Evolutionary conservation across 2,329 filamentous ascomycete species (phyloP).

Genomic region (Ophiostoma fasciatum): DNA sequence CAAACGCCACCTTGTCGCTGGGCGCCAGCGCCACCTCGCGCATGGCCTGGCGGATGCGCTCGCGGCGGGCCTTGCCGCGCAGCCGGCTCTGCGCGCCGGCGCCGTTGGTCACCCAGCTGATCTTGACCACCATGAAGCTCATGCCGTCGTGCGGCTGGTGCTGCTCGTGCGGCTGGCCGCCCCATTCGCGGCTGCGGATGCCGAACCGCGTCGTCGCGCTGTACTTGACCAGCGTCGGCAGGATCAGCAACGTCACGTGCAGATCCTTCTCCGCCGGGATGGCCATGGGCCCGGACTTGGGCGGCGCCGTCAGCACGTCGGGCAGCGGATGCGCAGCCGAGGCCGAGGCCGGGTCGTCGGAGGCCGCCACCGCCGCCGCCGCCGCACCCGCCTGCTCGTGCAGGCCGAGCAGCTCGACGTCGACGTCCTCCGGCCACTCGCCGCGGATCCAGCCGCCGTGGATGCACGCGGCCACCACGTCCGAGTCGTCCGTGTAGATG

Average conservation of each 20-base stretch:
- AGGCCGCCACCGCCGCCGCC: conserved; percentile 18
- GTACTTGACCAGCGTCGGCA: conserved; percentile 69
- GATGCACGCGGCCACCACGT: conserved; percentile 82
- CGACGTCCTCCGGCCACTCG: conserved; percentile 69
- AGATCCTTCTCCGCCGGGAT: conserved; percentile 59
- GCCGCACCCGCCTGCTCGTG: conserved; percentile 20
- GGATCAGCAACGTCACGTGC: conserved; percentile 72
- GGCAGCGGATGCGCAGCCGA: conserved; percentile 15
- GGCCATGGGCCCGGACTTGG: conserved; percentile 43
- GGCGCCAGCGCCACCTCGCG: conserved; percentile 30
- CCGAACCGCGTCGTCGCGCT: conserved; percentile 61
- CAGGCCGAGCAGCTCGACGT: conserved; percentile 50
- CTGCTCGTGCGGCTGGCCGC: conserved; percentile 18
- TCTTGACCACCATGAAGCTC: conserved; percentile 69
- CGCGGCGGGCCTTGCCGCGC: conserved; percentile 38
- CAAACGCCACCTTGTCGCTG: conserved; percentile 17
- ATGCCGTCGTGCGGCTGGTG: conserved; percentile 56
- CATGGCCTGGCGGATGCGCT: conserved; percentile 42
- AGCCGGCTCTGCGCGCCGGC: conserved; percentile 42
- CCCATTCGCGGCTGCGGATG: conserved; percentile 69
- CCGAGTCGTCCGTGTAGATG: conserved; percentile 90
- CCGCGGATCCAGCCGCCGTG: conserved; percentile 87
- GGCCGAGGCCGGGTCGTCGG: conserved; percentile 5
- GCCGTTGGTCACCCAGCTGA: conserved; percentile 75
- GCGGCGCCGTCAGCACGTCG: conserved; percentile 36